Base-by-base conservation (phyloP, 352 stramenopile genomes). In the Pythium phragmiticola region DNA sequence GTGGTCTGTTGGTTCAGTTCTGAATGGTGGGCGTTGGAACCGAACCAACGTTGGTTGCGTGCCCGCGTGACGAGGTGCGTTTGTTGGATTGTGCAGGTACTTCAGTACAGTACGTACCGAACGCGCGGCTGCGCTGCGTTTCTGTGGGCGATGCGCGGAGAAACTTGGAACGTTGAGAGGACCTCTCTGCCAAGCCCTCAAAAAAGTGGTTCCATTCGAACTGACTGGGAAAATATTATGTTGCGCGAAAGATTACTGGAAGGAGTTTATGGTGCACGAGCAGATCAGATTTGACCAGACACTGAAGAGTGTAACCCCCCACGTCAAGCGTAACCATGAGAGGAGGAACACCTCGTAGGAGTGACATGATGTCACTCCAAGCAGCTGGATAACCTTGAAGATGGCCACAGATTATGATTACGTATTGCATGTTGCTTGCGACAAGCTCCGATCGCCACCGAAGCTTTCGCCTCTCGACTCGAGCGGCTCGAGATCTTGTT, bases 111-210 rank as follows among this genome's bases (percentile, higher is more conserved):
- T 12, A 30, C 26, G 34, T 14, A 23, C 47, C 37, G 47, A 53
- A 30, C 4, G 23, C 53, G 53, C 53, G 53, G 53, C 53, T 60
- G 53, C 53, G 53, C 34, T 39, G 34, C 42, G 53, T 60, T 49
- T 60, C 39, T 60, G 53, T 34, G 37, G 53, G 51, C 26, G 19
- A 36, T 14, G 34, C 11, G 34, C 34, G 7, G 39, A 21, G 14
- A 19, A 46, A 46, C 39, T 33, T 53, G 26, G 23, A 53, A 36
- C n/a, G 17, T 42, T 26, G 28, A 37, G 16, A 37, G 4, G 19
- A 51, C 21, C 52, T 48, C 36, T 49, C 52, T 49, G 39, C 53
- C 53, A 60, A 7, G 37, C n/a, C 47, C 23, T 11, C n/a, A 52
- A 30, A 17, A 16, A 52, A 52, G 46, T 30, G 26, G 34, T 46